Evolutionary conservation across 768 basidiomycete genomes (phyloP).

Genomic region (Kwoniella heveanensis): DNA sequence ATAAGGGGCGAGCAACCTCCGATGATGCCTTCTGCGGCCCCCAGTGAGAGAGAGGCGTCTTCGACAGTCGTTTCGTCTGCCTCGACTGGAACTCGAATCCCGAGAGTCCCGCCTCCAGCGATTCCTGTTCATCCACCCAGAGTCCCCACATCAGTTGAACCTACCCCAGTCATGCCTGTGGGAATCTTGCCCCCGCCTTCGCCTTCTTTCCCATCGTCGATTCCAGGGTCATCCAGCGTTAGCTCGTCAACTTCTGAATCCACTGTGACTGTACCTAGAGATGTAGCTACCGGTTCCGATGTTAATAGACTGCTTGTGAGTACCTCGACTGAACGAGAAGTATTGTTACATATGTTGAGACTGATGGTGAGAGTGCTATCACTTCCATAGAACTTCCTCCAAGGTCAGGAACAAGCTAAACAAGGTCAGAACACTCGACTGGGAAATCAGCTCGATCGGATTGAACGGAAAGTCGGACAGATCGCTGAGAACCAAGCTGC

Average conservation of each 20-base stretch:
- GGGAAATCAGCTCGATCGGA: constrained; percentile 67
- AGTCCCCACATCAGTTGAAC: neutral
- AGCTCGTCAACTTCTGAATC: constrained; percentile 5
- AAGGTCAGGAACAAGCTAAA: constrained; percentile 68
- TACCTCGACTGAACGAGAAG: no score
- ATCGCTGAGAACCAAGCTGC: constrained; percentile 60
- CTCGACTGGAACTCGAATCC: constrained; percentile 12
- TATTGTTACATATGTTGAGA: no score
- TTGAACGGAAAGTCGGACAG: constrained; percentile 70
- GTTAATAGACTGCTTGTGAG: constrained; percentile 58
- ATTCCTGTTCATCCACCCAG: neutral
- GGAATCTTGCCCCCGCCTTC: constrained; percentile 30
- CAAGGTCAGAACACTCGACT: constrained; percentile 69
- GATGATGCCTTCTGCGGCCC: neutral
- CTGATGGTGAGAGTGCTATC: neutral
- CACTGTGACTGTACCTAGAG: neutral
- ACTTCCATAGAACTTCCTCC: constrained; percentile 58
- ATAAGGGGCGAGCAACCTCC: constrained; percentile 22
- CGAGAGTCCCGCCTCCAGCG: constrained; percentile 10
- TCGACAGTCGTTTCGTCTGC: constrained; percentile 36
- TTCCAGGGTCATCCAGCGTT: constrained; percentile 25
- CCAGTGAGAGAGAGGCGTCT: constrained; percentile 24
- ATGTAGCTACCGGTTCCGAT: constrained; percentile 56
- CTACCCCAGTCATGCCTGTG: neutral
- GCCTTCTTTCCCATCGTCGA: constrained; percentile 31